phyloP scores from a whole-genome alignment of 306 rosid species.

The Trifolium subterraneum region DNA sequence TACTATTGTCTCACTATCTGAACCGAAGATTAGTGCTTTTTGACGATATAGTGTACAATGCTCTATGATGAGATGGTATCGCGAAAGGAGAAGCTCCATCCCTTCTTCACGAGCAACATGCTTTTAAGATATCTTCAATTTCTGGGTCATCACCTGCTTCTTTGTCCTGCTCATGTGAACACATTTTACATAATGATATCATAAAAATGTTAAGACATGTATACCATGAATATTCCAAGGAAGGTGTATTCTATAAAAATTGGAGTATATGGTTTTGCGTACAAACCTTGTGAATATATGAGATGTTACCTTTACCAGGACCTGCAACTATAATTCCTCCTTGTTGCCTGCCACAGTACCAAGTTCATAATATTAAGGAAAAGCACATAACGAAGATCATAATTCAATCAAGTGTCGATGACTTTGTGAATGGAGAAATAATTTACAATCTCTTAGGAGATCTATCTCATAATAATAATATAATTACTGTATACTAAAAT shows the following conservation, averaged over 20 bases:
- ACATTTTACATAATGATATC: conserved; percentile 15
- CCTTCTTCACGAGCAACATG: conserved; percentile 64
- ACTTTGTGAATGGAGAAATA: too few species aligned
- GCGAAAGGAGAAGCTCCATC: not conserved
- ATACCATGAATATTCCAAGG: conserved; percentile 18
- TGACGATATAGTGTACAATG: conserved; percentile 21
- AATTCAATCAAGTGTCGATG: not conserved
- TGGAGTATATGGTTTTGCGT: conserved; percentile 13
- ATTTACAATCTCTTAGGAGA: too few species aligned
- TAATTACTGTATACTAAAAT: too few species aligned
- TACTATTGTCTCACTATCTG: too few species aligned
- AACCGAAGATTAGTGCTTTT: too few species aligned
- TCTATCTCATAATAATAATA: too few species aligned
- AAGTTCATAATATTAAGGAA: conserved; percentile 25
- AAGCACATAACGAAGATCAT: not conserved
- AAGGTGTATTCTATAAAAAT: conserved; percentile 14
- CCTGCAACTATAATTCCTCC: conserved; percentile 97
- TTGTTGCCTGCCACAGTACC: conserved; percentile 71
- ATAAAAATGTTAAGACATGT: not conserved
- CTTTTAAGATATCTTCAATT: conserved; percentile 75
- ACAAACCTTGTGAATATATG: conserved; percentile 78
- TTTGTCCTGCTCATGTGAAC: conserved; percentile 65
- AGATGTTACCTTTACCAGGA: conserved; percentile 80
- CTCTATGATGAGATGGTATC: conserved; percentile 7
- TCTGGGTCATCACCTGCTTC: conserved; percentile 97